A percentile compares a stretch with the other conserved stretches of the same genome.
phyloP scores from a whole-genome alignment of 202 grass and related monocot species.

The Digitaria exilis region DNA sequence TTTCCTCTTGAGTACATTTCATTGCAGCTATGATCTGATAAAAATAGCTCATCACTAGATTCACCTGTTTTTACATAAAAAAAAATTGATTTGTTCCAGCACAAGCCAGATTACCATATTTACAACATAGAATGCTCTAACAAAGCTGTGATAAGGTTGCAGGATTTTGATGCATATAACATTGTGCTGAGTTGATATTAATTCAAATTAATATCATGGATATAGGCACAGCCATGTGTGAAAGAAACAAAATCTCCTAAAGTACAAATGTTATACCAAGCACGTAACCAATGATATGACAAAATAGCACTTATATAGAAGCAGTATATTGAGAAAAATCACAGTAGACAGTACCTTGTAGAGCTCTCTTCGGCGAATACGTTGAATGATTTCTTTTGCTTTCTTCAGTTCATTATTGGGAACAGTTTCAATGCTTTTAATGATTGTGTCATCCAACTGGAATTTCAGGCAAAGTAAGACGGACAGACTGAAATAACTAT shows the following conservation, averaged over 20 bases:
- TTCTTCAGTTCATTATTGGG: slow-evolving; percentile 67
- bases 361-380: slow-evolving; percentile 82
- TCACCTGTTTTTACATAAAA: not conserved
- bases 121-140: not conserved
- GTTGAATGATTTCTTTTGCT: slow-evolving; percentile 75
- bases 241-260: not conserved
- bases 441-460: slow-evolving; percentile 92
- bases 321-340: not conserved
- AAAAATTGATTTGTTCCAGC: slow-evolving; percentile 10
- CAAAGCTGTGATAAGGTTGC: not conserved
- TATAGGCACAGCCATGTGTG: not conserved
- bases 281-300: not conserved
- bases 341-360: slow-evolving; percentile 63
- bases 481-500: not conserved
- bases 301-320: slow-evolving; percentile 5
- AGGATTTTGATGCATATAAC: not conserved
- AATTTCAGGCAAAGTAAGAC: slow-evolving; percentile 30
- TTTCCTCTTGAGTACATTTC: not conserved
- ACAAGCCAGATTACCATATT: not conserved
- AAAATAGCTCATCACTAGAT: not conserved
- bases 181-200: not conserved
- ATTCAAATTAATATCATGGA: not conserved
- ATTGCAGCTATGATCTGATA: not conserved
- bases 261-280: not conserved
- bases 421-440: slow-evolving; percentile 90